phyloP scores from a whole-genome alignment of 352 stramenopile genomes.

The Globisporangium megalacanthum region DNA sequence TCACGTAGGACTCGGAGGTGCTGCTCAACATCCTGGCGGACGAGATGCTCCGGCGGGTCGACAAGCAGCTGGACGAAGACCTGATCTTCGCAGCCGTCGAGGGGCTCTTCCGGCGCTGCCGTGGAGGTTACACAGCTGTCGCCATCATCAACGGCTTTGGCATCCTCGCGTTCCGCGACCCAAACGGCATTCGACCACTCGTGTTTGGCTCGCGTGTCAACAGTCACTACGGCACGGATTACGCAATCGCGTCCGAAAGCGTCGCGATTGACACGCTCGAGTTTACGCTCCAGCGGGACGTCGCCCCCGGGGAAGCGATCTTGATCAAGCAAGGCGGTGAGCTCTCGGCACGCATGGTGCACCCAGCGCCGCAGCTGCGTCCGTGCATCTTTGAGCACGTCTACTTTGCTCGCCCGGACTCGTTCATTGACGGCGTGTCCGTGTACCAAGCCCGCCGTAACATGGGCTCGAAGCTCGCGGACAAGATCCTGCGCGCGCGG shows the following conservation, averaged over 20 bases:
- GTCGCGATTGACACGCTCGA: constrained; percentile 98
- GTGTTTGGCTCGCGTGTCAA: constrained; percentile 87
- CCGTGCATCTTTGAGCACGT: constrained; percentile 99
- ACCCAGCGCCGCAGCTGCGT: constrained; percentile 52
- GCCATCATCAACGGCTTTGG: constrained; percentile 97
- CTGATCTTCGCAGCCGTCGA: constrained; percentile 90
- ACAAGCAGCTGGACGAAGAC: constrained; percentile 57
- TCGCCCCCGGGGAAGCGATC: constrained; percentile 95
- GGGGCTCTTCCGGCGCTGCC: constrained; percentile 93
- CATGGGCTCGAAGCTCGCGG: constrained; percentile 97
- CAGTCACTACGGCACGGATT: constrained; percentile 87
- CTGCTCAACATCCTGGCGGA: constrained; percentile 99
- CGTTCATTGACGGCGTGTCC: constrained; percentile 97
- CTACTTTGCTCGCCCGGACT: constrained; percentile 99
- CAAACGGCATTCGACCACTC: constrained; percentile 96
- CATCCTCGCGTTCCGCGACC: constrained; percentile 98
- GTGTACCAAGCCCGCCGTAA: constrained; percentile 97
- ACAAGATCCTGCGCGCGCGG: constrained; percentile 90
- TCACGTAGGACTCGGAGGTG: constrained; percentile 93
- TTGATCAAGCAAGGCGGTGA: constrained; percentile 89
- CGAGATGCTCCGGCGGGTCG: constrained; percentile 86
- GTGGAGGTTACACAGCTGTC: constrained; percentile 95
- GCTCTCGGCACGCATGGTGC: constrained; percentile 86
- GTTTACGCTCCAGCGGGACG: constrained; percentile 94
- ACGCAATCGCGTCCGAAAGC: constrained; percentile 95